Base-by-base conservation (phyloP, 768 basidiomycete genomes). In the Hemileccinum impolitum region DNA sequence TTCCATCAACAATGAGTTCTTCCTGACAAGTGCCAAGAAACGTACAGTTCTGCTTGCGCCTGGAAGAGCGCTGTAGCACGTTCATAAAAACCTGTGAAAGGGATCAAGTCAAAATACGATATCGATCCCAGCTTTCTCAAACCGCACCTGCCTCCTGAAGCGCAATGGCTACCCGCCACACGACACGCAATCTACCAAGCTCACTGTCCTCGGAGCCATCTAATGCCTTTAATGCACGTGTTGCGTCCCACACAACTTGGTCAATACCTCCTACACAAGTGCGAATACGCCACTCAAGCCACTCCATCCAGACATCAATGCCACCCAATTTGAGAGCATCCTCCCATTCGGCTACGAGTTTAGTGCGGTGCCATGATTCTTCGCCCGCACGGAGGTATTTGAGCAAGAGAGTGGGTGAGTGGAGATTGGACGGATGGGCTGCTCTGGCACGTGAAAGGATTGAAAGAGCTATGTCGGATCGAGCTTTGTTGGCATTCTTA, bases 41-140 rank as follows among this genome's bases (percentile, higher is more conserved):
- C 83, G 56, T 70, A 92, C 90, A 91, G 58, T 68, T 92, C 90
- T 14, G 84, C 80, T 66, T 93, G 87, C 10, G 87, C 88, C 63
- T 93, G 90, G 58, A 90, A 86, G 59, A 90, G 70, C 3, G 88
- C 88, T 45, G 75, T 81, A 12, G 86, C 84, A 41, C 85, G 79
- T 67, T 93, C 90, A 37, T 73, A 53, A 53, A 78, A 91, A 12
- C 90, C 89, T 91, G 56, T 11, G 15, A 28, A 19, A 31, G 18
- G 23, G 43, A 30, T 23, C 8, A 23, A 37, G 38, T 63, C 39
- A 48, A 48, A 28, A 45, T 13, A 23, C 21, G 28, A 23, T 15
- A 19, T 26, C 12, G 37, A 31, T 23, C 12, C 12, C 32, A 18
- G 42, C 6, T 30, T 17, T 15, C n/a, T n/a, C 26, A 55, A 63